These are phyloP conservation scores for Syzygium malaccense DNA, from an alignment of 441 rosid species.

Conservation along the genomic window DNA sequence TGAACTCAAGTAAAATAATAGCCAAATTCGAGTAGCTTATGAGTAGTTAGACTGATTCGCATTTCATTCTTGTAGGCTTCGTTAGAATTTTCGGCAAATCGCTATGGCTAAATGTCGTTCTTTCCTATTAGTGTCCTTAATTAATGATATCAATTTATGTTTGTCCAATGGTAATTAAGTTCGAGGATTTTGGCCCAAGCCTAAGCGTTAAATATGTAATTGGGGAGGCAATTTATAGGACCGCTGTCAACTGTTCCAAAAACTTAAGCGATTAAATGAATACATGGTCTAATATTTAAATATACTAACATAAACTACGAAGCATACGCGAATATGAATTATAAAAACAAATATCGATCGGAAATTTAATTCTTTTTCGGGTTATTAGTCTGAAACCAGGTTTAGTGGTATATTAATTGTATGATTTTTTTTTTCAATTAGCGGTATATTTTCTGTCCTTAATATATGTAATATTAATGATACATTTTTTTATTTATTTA, in stretches of 20 bases:
- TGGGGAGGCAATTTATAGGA: too few relatives aligned
- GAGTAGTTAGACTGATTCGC: neutral
- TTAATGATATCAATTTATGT: neutral
- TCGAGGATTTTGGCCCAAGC: neutral
- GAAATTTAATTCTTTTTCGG: too few relatives aligned
- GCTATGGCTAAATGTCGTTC: neutral
- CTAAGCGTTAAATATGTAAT: neutral
- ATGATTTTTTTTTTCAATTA: neutral
- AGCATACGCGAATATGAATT: neutral
- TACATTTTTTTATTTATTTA: neutral
- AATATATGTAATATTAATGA: neutral
- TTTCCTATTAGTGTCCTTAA: neutral
- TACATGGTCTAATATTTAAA: too few relatives aligned
- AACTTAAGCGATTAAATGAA: too few relatives aligned
- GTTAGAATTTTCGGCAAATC: neutral
- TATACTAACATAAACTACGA: neutral
- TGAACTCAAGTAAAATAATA: neutral
- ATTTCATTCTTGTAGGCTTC: neutral
- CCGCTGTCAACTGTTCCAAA: too few relatives aligned
- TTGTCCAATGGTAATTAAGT: neutral
- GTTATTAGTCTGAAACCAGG: too few relatives aligned
- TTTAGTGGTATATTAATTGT: too few relatives aligned
- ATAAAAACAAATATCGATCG: too few relatives aligned
- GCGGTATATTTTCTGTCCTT: neutral
- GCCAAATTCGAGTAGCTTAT: neutral